phyloP scores from a whole-genome alignment of 768 basidiomycete genomes.

The Macrolepiota albuminosa region DNA sequence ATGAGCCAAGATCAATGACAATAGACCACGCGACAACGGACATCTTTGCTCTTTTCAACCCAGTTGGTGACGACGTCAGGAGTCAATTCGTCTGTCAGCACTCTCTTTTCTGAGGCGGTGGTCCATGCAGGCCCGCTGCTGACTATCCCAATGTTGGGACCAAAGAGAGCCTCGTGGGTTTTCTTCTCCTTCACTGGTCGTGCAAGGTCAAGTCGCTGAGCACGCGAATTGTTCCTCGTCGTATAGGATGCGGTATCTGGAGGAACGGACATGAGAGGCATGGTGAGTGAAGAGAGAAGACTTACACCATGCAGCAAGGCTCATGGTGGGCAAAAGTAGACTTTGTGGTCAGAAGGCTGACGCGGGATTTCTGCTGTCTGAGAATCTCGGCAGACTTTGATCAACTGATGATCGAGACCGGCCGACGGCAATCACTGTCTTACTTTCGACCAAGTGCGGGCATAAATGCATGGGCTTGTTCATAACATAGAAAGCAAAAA shows the following conservation, averaged over 20 bases:
- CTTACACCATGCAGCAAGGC: constrained; percentile 34
- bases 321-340: constrained; percentile 12
- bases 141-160: constrained; percentile 83
- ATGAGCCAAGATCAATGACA: background rate
- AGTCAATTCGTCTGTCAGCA: constrained; percentile 66
- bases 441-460: background rate
- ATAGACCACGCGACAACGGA: constrained; percentile 27
- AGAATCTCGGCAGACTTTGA: constrained; percentile 8
- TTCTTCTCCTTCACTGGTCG: constrained; percentile 43
- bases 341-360: constrained; percentile 4
- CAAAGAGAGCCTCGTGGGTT: constrained; percentile 81
- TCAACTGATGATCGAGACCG: constrained; percentile 6
- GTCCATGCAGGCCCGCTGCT: constrained; percentile 71
- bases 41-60: constrained; percentile 88
- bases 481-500: constrained; percentile 20
- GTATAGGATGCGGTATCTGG: background rate
- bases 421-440: constrained; percentile 8
- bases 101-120: constrained; percentile 54
- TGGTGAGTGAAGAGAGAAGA: background rate
- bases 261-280: background rate
- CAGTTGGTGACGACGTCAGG: constrained; percentile 78
- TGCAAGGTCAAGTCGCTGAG: background rate
- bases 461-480: constrained; percentile 19
- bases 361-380: constrained; percentile 9
- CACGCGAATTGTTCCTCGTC: background rate